Base-by-base conservation (phyloP, 148 eudicot genomes). In the Silene uniflora region DNA sequence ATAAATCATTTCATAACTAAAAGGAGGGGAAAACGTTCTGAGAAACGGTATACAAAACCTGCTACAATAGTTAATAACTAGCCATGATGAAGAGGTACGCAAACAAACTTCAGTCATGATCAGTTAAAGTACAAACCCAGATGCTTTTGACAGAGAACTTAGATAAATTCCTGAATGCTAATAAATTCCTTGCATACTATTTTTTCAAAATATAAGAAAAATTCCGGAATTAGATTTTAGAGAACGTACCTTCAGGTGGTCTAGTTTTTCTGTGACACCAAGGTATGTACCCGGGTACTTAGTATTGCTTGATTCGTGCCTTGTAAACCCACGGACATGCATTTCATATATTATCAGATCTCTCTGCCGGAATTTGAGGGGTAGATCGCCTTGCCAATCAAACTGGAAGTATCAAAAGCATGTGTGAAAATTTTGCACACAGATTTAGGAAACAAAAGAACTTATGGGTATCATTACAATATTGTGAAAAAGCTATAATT, bases 341-440 rank as follows among this genome's bases (percentile, higher is more conserved):
- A 92, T 87, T 87, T 95, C 99, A 83, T 95, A 92, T 60, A 95
- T 86, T 44, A 95, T 84, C 72, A 89, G 93, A 83, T 95, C 93
- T 68, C 85, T 86, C 80, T 92, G 98, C 35, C 89, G 89, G 77
- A 69, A 78, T 75, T 86, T 80, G 80, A 92, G 83, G 23, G 96
- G 98, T 78, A 95, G 76, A 84, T 95, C 99, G 67, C 99, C 98
- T 87, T 92, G 92, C 99, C 99, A 95, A 78, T 95, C 98, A 86
- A 92, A 92, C 98, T 95, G 83, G 72, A 82, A 69, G 7, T 24
- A 78, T 16, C 27, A 81, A 83, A 82, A 73, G 67, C 12, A 59
- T 10, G 27, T 25, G 29, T 69, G 56, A 72, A 22, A 19, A 58
- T 3, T 21, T 9, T 18, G 21, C 9, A 80, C 18, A 16, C 25